Percentiles rank a stretch among this genome's conserved stretches.
These are phyloP conservation scores for Phyllostachys edulis DNA, from an alignment of 176 grass and related monocot genomes.

Conservation along the genomic window DNA sequence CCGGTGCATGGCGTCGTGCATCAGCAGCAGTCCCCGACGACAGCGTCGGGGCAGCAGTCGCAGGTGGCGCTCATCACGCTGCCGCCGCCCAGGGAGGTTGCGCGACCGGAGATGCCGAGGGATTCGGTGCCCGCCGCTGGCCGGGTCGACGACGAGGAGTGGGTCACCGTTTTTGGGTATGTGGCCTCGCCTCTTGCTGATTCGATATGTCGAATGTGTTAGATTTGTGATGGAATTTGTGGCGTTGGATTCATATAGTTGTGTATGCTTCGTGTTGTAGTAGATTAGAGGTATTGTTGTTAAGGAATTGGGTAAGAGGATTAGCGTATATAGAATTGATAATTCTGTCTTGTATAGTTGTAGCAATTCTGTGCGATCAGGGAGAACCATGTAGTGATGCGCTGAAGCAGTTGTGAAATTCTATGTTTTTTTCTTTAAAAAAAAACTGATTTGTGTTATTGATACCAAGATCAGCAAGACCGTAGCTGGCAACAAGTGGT, in stretches of 20 bases:
- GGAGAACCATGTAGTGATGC: not conserved
- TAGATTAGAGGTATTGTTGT: not conserved
- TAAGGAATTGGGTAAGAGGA: not conserved
- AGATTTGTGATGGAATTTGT: conserved; percentile 6
- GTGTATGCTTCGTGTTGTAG: not conserved
- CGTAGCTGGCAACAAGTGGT: not conserved
- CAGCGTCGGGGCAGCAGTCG: conserved; percentile 30
- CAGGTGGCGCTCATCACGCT: conserved; percentile 66
- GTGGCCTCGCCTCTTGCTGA: not conserved
- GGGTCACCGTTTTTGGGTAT: conserved; percentile 88
- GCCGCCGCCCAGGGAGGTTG: conserved; percentile 71
- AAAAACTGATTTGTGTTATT: not conserved
- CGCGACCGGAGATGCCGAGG: conserved; percentile 61
- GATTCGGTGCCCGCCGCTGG: conserved; percentile 43
- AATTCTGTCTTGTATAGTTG: not conserved
- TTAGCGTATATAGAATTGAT: not conserved
- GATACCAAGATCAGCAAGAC: not conserved
- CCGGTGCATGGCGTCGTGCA: conserved; percentile 68
- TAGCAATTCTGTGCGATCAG: not conserved
- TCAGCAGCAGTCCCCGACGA: conserved; percentile 40
- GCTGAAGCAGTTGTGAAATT: not conserved
- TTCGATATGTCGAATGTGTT: not conserved
- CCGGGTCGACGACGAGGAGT: conserved; percentile 74
- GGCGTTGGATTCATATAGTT: not conserved
- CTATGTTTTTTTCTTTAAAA: not conserved